These are phyloP conservation scores for Pythium volutum DNA, from an alignment of 352 stramenopile genomes.

Conservation along the genomic window DNA sequence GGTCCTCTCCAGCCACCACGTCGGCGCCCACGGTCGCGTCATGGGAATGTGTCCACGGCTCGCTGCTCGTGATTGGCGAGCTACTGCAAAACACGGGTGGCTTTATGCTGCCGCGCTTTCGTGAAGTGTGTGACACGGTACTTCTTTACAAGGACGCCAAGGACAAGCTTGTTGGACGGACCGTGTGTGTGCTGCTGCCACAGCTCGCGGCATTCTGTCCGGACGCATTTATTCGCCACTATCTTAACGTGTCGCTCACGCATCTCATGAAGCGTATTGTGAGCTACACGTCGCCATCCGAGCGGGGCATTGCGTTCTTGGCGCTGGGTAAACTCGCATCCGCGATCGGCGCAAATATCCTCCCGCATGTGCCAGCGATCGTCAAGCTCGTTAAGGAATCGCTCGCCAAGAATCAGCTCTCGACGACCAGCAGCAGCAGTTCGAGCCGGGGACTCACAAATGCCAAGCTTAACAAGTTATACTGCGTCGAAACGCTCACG, in stretches of 20 bases:
- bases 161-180: conserved; percentile 78
- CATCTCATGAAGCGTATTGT: conserved; percentile 86
- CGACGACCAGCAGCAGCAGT: conserved; percentile 15
- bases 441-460: conserved; percentile 24
- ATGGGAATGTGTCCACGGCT: conserved; percentile 91
- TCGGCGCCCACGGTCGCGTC: conserved; percentile 28
- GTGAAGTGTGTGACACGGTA: conserved; percentile 94
- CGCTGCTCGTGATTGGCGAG: conserved; percentile 93
- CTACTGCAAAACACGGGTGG: conserved; percentile 92
- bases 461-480: conserved; percentile 69
- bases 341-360: conserved; percentile 86
- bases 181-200: conserved; percentile 89
- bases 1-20: background rate
- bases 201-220: conserved; percentile 91
- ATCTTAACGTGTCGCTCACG: conserved; percentile 79
- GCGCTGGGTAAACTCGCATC: conserved; percentile 92
- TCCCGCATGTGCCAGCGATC: conserved; percentile 80
- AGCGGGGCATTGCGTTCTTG: conserved; percentile 88
- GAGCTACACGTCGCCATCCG: conserved; percentile 44
- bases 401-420: conserved; percentile 46
- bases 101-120: conserved; percentile 98
- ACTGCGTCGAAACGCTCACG: conserved; percentile 79
- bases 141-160: conserved; percentile 92
- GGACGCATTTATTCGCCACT: conserved; percentile 92
- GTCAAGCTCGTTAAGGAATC: conserved; percentile 75